Conservation (phyloP, 495 filamentous ascomycete genomes). For the Arthonia radiata region DNA sequence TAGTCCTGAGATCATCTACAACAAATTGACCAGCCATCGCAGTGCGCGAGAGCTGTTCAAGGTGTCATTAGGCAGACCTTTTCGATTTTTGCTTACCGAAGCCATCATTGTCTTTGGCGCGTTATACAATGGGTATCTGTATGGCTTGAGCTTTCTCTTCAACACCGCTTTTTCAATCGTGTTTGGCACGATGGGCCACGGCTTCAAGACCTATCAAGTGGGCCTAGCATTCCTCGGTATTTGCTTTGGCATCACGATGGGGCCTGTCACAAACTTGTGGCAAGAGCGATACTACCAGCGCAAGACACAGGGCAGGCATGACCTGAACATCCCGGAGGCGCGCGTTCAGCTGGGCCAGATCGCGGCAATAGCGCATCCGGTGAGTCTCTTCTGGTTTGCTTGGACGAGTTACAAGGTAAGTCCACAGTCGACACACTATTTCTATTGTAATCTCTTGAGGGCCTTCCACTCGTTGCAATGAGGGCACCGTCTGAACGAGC, state of each 20-base stretch:
- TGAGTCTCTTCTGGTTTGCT: slow-evolving; percentile 23
- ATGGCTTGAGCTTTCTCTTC: slow-evolving; percentile 15
- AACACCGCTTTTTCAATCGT: slow-evolving; percentile 22
- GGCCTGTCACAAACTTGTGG: slow-evolving; percentile 16
- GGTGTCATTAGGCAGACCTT: slow-evolving; percentile 12
- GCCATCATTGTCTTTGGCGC: slow-evolving; percentile 16
- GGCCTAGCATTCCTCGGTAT: slow-evolving; percentile 20
- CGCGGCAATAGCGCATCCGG: slow-evolving; percentile 12
- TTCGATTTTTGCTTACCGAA: slow-evolving; percentile 16
- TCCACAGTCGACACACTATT: too few species aligned
- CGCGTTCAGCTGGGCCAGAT: slow-evolving; percentile 11
- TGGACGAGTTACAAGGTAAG: slow-evolving; percentile 23
- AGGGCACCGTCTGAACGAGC: too few species aligned
- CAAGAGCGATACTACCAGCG: slow-evolving; percentile 18
- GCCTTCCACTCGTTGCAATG: too few species aligned
- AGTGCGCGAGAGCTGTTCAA: slow-evolving; percentile 12
- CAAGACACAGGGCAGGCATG: slow-evolving; percentile 4
- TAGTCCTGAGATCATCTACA: slow-evolving; percentile 7
- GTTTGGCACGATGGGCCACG: slow-evolving; percentile 20
- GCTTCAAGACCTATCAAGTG: slow-evolving; percentile 15
- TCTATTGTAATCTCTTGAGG: too few species aligned
- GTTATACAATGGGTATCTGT: slow-evolving; percentile 15
- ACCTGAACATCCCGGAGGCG: slow-evolving; percentile 15
- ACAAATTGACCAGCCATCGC: too few species aligned
- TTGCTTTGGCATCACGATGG: slow-evolving; percentile 17